Conservation (phyloP, 176 grass and related monocot genomes). For the Triticum dicoccoides region DNA sequence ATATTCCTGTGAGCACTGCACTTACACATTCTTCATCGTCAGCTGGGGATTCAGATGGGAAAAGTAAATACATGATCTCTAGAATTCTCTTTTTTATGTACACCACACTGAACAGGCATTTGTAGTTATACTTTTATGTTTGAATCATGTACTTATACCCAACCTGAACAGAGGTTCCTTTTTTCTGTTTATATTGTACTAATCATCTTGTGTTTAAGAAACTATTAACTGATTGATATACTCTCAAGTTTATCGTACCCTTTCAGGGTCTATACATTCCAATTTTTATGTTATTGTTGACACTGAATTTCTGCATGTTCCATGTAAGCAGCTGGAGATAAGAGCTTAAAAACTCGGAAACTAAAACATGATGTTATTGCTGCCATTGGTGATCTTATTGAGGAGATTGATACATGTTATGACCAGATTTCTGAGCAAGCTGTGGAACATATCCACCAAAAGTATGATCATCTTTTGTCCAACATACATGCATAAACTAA, state of each 20-base stretch:
- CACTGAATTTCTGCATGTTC: constrained; percentile 31
- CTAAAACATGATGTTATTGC: constrained; percentile 98
- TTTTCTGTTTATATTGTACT: not conserved
- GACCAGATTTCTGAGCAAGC: constrained; percentile 93
- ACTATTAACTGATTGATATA: not conserved
- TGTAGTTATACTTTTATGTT: not conserved
- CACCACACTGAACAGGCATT: not conserved
- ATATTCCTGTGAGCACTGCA: constrained; percentile 59
- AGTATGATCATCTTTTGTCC: constrained; percentile 46
- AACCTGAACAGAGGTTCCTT: not conserved
- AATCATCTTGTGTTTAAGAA: not conserved
- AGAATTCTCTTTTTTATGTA: constrained; percentile 11
- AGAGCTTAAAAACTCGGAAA: constrained; percentile 61
- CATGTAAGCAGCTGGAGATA: constrained; percentile 63
- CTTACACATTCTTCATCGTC: constrained; percentile 52
- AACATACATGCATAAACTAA: not conserved
- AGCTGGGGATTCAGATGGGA: constrained; percentile 83
- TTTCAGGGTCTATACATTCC: not conserved
- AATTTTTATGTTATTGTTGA: constrained; percentile 13
- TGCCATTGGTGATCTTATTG: constrained; percentile 85
- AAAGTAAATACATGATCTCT: constrained; percentile 73
- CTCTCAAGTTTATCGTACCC: constrained; percentile 18
- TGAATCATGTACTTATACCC: not conserved
- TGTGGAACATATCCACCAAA: constrained; percentile 99
- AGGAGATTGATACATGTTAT: constrained; percentile 89